A percentile compares a stretch with the other conserved stretches of the same genome.
Evolutionary conservation across 1,284 basidiomycete genomes (phyloP).

Genomic region (Coniferiporia sulphurascens): DNA sequence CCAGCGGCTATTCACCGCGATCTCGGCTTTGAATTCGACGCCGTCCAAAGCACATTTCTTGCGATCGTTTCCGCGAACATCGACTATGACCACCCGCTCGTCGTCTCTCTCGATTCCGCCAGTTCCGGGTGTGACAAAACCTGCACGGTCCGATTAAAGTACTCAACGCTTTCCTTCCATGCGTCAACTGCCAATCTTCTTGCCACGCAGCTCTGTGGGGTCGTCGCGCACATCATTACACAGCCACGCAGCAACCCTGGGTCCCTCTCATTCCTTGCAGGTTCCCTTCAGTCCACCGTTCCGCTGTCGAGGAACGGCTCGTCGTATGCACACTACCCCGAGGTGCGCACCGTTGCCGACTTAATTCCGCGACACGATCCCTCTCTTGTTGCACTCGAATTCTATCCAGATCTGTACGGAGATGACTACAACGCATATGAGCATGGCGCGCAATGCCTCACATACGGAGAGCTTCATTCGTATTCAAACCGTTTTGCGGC

Average conservation of each 20-base stretch:
- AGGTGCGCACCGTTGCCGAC: constrained; percentile 33
- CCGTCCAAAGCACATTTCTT: constrained; percentile 5
- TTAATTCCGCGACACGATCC: constrained; percentile 34
- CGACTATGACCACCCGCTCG: constrained; percentile 12
- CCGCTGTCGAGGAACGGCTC: constrained; percentile 26
- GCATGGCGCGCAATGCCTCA: constrained; percentile 24
- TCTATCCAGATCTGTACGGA: constrained; percentile 35
- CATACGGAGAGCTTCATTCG: constrained; percentile 37
- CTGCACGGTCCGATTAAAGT: constrained; percentile 17
- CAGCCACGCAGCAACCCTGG: constrained; percentile 1
- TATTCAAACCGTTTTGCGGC: constrained; percentile 39
- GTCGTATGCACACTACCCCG: constrained; percentile 28
- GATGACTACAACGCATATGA: constrained; percentile 23
- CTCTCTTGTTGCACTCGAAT: constrained; percentile 33
- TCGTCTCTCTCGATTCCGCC: constrained; percentile 2
- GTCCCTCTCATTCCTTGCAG: constrained; percentile 26
- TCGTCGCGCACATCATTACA: constrained; percentile 21
- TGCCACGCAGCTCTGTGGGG: constrained; percentile 26
- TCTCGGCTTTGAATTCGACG: constrained; percentile 19
- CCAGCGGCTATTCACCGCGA: constrained; percentile 12
- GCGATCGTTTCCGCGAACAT: constrained; percentile 9
- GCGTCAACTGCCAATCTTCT: constrained; percentile 24
- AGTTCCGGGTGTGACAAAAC: background rate
- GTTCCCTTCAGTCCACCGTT: constrained; percentile 31
- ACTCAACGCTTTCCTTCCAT: constrained; percentile 24